These are phyloP conservation scores for Fennellomyces sp. DNA, from an alignment of 371 early-diverging fungal genomes.

Conservation along the genomic window DNA sequence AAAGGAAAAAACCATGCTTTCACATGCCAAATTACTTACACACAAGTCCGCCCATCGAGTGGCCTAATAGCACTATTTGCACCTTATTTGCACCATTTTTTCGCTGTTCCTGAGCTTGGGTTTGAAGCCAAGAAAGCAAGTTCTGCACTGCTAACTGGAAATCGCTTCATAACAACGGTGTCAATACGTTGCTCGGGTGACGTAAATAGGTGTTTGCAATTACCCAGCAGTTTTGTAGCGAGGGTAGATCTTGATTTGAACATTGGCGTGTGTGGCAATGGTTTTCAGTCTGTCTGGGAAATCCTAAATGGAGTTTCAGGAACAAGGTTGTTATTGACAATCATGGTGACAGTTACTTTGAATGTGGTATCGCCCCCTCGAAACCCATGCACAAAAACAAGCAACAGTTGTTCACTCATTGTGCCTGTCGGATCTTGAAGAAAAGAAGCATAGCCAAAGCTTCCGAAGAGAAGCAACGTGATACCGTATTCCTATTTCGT, in stretches of 20 bases:
- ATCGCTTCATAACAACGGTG: constrained; percentile 16
- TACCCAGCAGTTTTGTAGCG: constrained; percentile 66
- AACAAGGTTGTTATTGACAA: background rate
- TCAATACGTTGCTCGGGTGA: background rate
- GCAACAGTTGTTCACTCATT: constrained; percentile 46
- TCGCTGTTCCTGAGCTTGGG: constrained; percentile 38
- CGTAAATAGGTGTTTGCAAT: background rate
- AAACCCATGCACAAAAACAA: constrained; percentile 65
- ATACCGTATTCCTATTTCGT: no score
- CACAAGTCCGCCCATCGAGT: constrained; percentile 70
- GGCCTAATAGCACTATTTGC: constrained; percentile 48
- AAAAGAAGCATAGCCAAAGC: no score
- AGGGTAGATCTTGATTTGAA: constrained; percentile 58
- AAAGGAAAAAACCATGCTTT: background rate
- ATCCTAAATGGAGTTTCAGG: constrained; percentile 33
- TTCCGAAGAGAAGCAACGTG: no score
- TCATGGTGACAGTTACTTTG: no score
- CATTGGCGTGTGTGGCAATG: constrained; percentile 43
- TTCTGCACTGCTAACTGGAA: constrained; percentile 45
- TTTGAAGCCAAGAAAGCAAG: constrained; percentile 51
- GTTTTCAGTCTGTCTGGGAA: constrained; percentile 62
- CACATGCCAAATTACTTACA: constrained; percentile 34
- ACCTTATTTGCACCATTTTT: constrained; percentile 33
- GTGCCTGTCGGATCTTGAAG: constrained; percentile 1
- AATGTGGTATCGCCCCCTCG: constrained; percentile 52